Percentiles rank a stretch among this genome's conserved stretches.
Conservation (phyloP, 2,329 filamentous ascomycete genomes). For the Monosporascus ibericus region DNA sequence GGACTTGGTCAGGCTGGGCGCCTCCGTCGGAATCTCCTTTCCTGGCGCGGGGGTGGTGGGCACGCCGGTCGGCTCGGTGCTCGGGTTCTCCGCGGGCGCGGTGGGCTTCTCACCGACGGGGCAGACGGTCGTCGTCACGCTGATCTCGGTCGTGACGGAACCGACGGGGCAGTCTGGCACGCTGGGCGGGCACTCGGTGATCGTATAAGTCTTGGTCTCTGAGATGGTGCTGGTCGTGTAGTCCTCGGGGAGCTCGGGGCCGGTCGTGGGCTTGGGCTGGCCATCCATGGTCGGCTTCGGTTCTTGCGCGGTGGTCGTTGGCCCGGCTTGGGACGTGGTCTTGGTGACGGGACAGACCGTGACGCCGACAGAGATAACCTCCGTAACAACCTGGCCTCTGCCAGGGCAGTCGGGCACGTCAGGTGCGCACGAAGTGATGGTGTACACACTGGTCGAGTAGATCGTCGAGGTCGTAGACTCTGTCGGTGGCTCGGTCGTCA, state of each 20-base stretch:
- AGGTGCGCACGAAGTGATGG: conserved; percentile 13
- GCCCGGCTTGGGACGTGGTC: background rate
- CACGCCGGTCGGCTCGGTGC: conserved; percentile 3
- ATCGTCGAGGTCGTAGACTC: conserved; percentile 26
- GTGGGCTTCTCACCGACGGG: conserved; percentile 16
- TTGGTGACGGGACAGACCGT: conserved; percentile 14
- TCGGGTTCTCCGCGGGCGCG: conserved; percentile 6
- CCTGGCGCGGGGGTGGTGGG: conserved; percentile 8
- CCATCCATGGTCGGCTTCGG: background rate
- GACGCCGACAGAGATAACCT: conserved; percentile 17
- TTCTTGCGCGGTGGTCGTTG: background rate
- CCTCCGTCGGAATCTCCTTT: background rate
- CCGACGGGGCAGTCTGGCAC: conserved; percentile 23
- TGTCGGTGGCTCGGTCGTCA: background rate
- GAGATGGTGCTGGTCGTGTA: conserved; percentile 22
- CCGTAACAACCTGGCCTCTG: conserved; percentile 15
- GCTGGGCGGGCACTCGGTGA: conserved; percentile 25
- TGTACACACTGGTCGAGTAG: conserved; percentile 21
- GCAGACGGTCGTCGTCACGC: conserved; percentile 26
- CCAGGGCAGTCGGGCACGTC: conserved; percentile 14
- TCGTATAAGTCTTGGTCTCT: conserved; percentile 23
- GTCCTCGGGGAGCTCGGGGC: background rate
- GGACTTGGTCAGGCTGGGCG: background rate
- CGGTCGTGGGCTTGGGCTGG: conserved; percentile 5
- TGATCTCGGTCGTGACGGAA: conserved; percentile 22